A percentile compares a stretch with the other conserved stretches of the same genome.
These are phyloP conservation scores for Parsonsia alboflavescens DNA, from an alignment of 257 asterid species.

Conservation along the genomic window DNA sequence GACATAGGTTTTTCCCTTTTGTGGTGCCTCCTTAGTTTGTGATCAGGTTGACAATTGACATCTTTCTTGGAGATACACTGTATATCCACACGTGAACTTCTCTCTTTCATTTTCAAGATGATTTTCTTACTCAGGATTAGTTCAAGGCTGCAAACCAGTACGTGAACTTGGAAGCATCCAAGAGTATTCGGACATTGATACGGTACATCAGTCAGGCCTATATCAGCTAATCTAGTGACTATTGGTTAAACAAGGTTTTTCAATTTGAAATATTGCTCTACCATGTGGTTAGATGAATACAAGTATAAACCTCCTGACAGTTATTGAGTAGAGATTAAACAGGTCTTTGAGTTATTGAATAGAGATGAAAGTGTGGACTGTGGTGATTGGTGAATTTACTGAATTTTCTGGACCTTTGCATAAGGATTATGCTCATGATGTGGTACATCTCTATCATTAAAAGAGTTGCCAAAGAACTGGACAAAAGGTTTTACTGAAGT, in stretches of 20 bases:
- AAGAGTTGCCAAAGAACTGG: not conserved
- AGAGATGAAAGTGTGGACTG: not conserved
- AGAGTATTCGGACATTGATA: too few species aligned
- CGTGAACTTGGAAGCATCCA: too few species aligned
- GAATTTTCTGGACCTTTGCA: not conserved
- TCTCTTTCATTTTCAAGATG: not conserved
- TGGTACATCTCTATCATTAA: not conserved
- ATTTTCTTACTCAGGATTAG: too few species aligned
- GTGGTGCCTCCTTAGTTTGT: not conserved
- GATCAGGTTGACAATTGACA: not conserved
- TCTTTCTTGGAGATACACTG: not conserved
- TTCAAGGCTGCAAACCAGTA: too few species aligned
- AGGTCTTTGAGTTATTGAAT: too few species aligned
- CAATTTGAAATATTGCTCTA: not conserved
- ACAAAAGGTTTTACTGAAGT: not conserved
- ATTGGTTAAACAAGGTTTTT: not conserved
- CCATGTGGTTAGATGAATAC: not conserved
- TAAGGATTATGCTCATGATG: not conserved
- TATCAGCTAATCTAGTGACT: not conserved
- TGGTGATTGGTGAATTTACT: not conserved
- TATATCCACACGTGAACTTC: not conserved
- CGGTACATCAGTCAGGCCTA: not conserved
- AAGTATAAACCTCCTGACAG: not conserved
- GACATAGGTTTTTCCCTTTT: not conserved
- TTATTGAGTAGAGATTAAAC: not conserved